A percentile compares a stretch with the other conserved stretches of the same genome.
Conservation (phyloP, 257 asterid species). For the Jacaranda copaia region DNA sequence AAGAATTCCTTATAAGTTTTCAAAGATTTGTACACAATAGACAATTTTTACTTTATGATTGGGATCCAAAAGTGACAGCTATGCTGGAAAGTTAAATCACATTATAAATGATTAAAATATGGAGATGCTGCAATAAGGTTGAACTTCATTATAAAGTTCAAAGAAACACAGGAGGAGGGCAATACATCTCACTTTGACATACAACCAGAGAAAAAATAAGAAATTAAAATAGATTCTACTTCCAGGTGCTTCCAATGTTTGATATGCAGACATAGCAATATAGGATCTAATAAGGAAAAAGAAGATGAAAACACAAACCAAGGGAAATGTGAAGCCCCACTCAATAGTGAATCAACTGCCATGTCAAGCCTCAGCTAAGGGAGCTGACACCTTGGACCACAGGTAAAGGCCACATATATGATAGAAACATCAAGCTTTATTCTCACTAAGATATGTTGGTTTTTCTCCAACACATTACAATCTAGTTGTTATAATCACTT, state of each 20-base stretch:
- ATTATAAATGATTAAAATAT: neutral
- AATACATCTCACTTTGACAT: neutral
- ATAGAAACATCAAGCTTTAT: conserved; percentile 4
- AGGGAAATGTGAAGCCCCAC: conserved; percentile 21
- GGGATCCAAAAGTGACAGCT: too few relatives aligned
- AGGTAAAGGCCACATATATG: neutral
- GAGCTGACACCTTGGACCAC: neutral
- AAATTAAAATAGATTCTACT: neutral
- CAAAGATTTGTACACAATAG: too few relatives aligned
- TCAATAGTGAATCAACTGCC: neutral
- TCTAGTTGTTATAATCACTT: conserved; percentile 9
- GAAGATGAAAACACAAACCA: neutral
- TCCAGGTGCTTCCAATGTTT: neutral
- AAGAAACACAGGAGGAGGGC: neutral
- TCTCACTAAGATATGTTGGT: neutral
- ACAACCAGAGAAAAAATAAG: neutral
- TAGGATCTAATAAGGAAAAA: neutral
- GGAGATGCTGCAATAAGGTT: neutral
- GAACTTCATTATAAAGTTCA: too few relatives aligned
- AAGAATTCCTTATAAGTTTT: neutral
- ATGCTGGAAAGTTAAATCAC: neutral
- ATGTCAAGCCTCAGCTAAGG: neutral
- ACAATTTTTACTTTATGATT: too few relatives aligned
- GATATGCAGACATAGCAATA: neutral
- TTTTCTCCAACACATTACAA: neutral